A percentile compares a stretch with the other conserved stretches of the same genome.
Evolutionary conservation across 768 basidiomycete species (phyloP).

Genomic region (Russula compacta): DNA sequence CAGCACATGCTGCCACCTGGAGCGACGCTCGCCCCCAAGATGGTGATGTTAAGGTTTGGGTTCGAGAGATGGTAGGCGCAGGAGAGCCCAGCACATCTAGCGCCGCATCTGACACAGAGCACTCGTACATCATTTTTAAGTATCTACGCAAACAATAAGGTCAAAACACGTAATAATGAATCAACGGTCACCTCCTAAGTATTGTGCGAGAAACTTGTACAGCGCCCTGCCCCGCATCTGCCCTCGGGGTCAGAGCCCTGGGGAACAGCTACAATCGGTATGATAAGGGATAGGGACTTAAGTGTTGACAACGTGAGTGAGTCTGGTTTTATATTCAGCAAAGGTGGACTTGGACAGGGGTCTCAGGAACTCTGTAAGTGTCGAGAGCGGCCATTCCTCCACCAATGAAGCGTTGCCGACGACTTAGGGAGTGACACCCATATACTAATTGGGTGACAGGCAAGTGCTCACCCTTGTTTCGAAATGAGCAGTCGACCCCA

Average conservation of each 20-base stretch:
- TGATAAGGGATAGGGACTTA: background rate
- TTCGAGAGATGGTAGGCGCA: conserved; percentile 66
- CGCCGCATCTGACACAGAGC: conserved; percentile 71
- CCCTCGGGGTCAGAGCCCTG: background rate
- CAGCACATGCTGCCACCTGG: conserved; percentile 66
- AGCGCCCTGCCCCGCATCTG: background rate
- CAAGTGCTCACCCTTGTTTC: background rate
- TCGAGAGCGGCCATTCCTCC: background rate
- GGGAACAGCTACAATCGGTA: background rate
- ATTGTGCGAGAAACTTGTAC: conserved; percentile 61
- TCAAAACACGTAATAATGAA: too few relatives aligned
- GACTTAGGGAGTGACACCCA: background rate
- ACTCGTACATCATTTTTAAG: conserved; percentile 65
- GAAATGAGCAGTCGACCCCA: background rate
- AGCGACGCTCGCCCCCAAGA: conserved; percentile 72
- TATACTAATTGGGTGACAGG: too few relatives aligned
- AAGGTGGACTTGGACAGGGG: background rate
- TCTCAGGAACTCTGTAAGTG: background rate
- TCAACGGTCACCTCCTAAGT: conserved; percentile 26
- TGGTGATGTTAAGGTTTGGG: conserved; percentile 55
- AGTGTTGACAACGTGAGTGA: too few relatives aligned
- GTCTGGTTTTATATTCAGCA: background rate
- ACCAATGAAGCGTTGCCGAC: background rate
- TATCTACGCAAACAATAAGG: conserved; percentile 39
- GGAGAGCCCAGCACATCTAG: conserved; percentile 57